A percentile compares a stretch with the other conserved stretches of the same genome.
phyloP scores from a whole-genome alignment of 192 early-diverging fungal species.

The Coemansia sp. region DNA sequence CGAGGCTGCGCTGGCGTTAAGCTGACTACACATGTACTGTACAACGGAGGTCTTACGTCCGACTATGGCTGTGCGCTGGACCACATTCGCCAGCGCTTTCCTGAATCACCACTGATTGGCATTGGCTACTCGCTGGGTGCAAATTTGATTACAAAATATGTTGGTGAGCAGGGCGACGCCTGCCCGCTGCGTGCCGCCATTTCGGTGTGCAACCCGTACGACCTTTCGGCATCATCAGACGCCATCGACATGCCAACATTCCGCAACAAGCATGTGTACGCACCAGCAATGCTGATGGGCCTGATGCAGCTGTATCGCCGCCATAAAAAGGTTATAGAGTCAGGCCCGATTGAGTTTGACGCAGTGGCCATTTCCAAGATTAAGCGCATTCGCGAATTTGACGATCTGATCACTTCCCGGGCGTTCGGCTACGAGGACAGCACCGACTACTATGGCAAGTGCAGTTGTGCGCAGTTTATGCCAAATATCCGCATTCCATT shows the following conservation, averaged over 20 bases:
- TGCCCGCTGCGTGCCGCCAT: conserved; percentile 75
- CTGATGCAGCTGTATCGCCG: conserved; percentile 57
- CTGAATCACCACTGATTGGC: conserved; percentile 69
- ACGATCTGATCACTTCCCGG: conserved; percentile 70
- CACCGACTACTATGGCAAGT: conserved; percentile 75
- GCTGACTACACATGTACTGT: conserved; percentile 76
- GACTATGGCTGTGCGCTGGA: conserved; percentile 60
- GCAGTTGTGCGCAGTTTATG: conserved; percentile 62
- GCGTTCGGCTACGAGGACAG: conserved; percentile 80
- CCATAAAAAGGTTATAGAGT: conserved; percentile 52
- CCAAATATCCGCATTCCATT: conserved; percentile 72
- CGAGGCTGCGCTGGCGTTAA: conserved; percentile 85
- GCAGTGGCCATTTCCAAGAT: conserved; percentile 57
- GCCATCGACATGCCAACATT: conserved; percentile 57
- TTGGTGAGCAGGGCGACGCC: conserved; percentile 76
- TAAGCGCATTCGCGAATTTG: conserved; percentile 76
- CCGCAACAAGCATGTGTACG: conserved; percentile 61
- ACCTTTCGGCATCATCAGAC: conserved; percentile 61
- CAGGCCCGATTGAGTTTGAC: conserved; percentile 54
- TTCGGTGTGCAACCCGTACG: conserved; percentile 86
- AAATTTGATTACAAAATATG: conserved; percentile 88
- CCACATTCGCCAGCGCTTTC: conserved; percentile 54
- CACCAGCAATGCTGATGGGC: conserved; percentile 58
- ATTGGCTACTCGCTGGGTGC: conserved; percentile 91
- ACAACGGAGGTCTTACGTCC: conserved; percentile 78